Evolutionary conservation across 2,329 filamentous ascomycete species (phyloP), one percentile per base, ranked within the genome.

Genomic region (Cercospora sp.): DNA sequence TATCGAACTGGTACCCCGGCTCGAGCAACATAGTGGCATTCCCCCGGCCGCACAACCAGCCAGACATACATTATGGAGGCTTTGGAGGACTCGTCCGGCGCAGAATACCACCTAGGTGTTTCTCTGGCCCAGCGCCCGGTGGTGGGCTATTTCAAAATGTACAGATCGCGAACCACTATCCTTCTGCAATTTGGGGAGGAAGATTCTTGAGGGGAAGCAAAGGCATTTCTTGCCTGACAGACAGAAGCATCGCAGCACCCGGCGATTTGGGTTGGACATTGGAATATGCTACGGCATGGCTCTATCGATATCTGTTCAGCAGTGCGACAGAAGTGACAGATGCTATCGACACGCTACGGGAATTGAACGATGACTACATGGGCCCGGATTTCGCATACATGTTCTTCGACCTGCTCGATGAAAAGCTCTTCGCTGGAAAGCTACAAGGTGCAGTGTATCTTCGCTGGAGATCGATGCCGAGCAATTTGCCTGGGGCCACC

Each of bases 211-310:
- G 36, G 63, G 66, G 63, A 60, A 65, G 45, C 26, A 67, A 62
- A 45, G 61, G 55, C 26, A 36, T 69, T 10, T 39, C 58, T 18
- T 64, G 60, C 12, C 67, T 76, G n/a, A 60, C 66, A 5, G 72
- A 76, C 64, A 70, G 68, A 57, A 69, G 48, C 6, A 59, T 74
- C 28, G 71, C 72, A 36, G 67, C 66, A 12, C 58, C 69, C 28
- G 75, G 77, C 36, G 75, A 78, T 63, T 69, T 81, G 6, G 77
- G 76, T 4, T 82, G 81, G 80, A 79, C 76, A 20, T 75, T 81
- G 16, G 79, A 81, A 31, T 82, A 79, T 71, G 80, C 81, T 13
- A 80, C 80, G 4, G 80, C 80, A 26, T 80, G 78, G 72, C 64
- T 78, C 30, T 77, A 80, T 63, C 72, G 77, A 36, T 73, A 77